Base-by-base conservation (phyloP, 208 protist species). In the Tritrichomonas foetus region DNA sequence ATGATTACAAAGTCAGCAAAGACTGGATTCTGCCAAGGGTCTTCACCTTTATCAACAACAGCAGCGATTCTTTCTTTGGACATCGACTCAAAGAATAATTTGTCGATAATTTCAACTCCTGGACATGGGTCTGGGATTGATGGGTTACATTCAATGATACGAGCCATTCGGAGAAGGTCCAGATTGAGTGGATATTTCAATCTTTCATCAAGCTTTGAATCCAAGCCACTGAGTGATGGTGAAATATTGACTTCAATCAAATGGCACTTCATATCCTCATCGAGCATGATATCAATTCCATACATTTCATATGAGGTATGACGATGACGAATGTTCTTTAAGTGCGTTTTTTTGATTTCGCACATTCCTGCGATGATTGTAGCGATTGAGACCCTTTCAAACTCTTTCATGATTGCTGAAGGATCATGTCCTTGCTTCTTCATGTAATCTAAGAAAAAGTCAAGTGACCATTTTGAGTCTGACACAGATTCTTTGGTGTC, bases 221-320 rank as follows among this genome's bases (percentile, higher is more conserved):
- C 69, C 27, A 44, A 47, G 20, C 69, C 69, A 78, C 69, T 78
- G 5, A 95, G 30, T 30, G 94, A 95, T 11, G 94, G 94, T 92
- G 92, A 93, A 93, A 93, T 95, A 95, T 99, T 99, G 61, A 99
- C 98, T 96, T 99, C 98, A 95, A 99, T 96, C 50, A 99, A 95
- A 97, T 97, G 98, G 92, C 97, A 97, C 94, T 97, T 96, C 93
- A 98, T 95, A 61, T 97, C 97, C 78, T 95, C 66, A 95, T 98
- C 98, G 49, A 99, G 94, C 5, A 99, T 95, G 47, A 99, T 96
- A 94, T 99, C 98, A 94, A 98, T 98, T 30, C 98, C 98, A 53
- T 98, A 96, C 33, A 99, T 94, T 96, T 99, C 98, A 95, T 98
- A 99, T 96, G 97, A 98, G 25, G 94, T 66, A n/a, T 84, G 80